phyloP scores from a whole-genome alignment of 257 asterid genomes.

The Solanum tarapatanum region DNA sequence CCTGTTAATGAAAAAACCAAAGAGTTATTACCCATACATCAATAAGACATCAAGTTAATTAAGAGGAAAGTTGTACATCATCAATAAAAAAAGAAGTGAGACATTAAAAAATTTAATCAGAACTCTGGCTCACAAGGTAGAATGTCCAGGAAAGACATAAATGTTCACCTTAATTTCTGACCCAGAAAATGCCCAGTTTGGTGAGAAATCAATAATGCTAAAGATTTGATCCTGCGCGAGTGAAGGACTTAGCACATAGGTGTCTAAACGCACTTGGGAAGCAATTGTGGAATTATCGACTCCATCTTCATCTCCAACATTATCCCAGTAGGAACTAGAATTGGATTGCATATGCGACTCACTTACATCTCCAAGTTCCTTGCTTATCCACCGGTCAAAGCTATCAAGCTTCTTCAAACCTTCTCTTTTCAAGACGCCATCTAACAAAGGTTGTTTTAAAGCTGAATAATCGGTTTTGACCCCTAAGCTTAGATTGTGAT shows the following conservation, averaged over 20 bases:
- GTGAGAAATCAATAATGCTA: slow-evolving; percentile 76
- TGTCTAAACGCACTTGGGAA: slow-evolving; percentile 45
- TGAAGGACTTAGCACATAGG: slow-evolving; percentile 61
- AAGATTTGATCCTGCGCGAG: slow-evolving; percentile 79
- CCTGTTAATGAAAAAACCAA: slow-evolving; percentile 27
- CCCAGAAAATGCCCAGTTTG: slow-evolving; percentile 71
- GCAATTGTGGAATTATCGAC: slow-evolving; percentile 44
- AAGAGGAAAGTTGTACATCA: not conserved
- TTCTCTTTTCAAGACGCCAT: slow-evolving; percentile 41
- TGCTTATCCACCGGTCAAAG: slow-evolving; percentile 95
- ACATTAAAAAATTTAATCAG: slow-evolving; percentile 5
- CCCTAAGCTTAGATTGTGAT: slow-evolving; percentile 26
- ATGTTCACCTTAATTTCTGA: slow-evolving; percentile 57
- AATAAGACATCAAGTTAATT: not conserved
- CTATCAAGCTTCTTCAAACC: slow-evolving; percentile 88
- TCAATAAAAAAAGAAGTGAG: not conserved
- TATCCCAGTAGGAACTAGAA: slow-evolving; percentile 69
- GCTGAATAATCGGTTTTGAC: slow-evolving; percentile 39
- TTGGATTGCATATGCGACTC: slow-evolving; percentile 50
- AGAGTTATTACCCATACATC: not conserved
- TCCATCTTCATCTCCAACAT: slow-evolving; percentile 57
- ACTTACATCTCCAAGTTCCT: slow-evolving; percentile 85
- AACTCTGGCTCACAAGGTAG: not conserved
- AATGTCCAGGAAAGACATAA: not conserved
- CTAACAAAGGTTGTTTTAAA: slow-evolving; percentile 51